phyloP scores from a whole-genome alignment of 2,329 filamentous ascomycete species.

The Colletotrichum abscissum region DNA sequence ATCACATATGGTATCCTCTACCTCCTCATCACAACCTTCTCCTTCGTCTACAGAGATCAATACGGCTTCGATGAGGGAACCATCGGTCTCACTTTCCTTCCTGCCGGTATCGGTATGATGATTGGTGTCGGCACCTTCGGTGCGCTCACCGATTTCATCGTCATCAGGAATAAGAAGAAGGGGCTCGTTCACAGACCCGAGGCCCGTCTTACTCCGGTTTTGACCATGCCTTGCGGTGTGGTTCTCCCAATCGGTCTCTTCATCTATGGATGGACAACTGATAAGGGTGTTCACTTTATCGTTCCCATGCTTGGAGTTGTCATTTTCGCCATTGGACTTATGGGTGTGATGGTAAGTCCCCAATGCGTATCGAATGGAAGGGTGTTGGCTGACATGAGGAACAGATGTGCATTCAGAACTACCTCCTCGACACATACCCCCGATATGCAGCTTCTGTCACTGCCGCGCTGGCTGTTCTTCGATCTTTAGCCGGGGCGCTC shows the following conservation, averaged over 20 bases:
- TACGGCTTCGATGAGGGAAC: slow-evolving; percentile 62
- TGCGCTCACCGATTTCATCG: slow-evolving; percentile 45
- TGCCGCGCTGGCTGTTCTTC: slow-evolving; percentile 50
- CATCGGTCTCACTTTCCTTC: slow-evolving; percentile 63
- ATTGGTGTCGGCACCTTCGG: slow-evolving; percentile 53
- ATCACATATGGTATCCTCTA: slow-evolving; percentile 68
- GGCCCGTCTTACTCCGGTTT: slow-evolving; percentile 41
- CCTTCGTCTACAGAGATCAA: slow-evolving; percentile 59
- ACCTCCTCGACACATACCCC: slow-evolving; percentile 67
- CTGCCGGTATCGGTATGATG: slow-evolving; percentile 60
- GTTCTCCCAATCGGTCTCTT: slow-evolving; percentile 61
- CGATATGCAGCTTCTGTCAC: slow-evolving; percentile 52
- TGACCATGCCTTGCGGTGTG: slow-evolving; percentile 44
- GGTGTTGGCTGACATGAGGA: not conserved
- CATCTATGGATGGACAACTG: slow-evolving; percentile 69
- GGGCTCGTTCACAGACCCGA: slow-evolving; percentile 44
- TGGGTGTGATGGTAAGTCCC: slow-evolving; percentile 46
- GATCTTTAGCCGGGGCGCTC: slow-evolving; percentile 50
- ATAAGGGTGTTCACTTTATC: slow-evolving; percentile 64
- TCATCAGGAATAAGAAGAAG: slow-evolving; percentile 38
- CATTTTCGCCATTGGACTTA: slow-evolving; percentile 50
- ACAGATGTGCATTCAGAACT: slow-evolving; percentile 64
- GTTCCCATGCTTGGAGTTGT: slow-evolving; percentile 62
- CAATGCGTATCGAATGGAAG: not conserved
- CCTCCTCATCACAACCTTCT: slow-evolving; percentile 66